phyloP scores from a whole-genome alignment of 164 flowering plant genomes.

The Dillenia turbinata region DNA sequence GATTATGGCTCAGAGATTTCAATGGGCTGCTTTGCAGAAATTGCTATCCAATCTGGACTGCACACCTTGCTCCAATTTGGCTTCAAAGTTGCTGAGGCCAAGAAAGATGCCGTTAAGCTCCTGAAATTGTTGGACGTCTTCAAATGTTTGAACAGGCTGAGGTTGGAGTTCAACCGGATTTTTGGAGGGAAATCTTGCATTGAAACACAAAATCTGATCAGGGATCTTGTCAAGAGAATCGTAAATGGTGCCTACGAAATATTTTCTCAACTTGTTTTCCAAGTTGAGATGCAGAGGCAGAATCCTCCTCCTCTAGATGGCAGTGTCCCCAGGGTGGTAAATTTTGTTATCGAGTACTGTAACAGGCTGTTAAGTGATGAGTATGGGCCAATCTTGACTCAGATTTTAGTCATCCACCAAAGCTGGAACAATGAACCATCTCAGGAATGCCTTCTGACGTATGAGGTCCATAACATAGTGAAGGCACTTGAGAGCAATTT shows the following conservation, averaged over 20 bases:
- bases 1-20: slow-evolving; percentile 67
- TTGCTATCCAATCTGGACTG: slow-evolving; percentile 81
- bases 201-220: slow-evolving; percentile 76
- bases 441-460: slow-evolving; percentile 58
- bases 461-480: slow-evolving; percentile 49
- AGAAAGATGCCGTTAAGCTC: slow-evolving; percentile 84
- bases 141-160: slow-evolving; percentile 64
- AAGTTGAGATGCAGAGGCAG: slow-evolving; percentile 82
- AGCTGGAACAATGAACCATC: slow-evolving; percentile 75
- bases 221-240: slow-evolving; percentile 83
- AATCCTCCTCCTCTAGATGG: slow-evolving; percentile 75
- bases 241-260: slow-evolving; percentile 85
- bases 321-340: slow-evolving; percentile 69
- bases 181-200: slow-evolving; percentile 85
- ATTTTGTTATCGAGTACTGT: slow-evolving; percentile 67
- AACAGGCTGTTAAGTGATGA: slow-evolving; percentile 72
- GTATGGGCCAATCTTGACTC: slow-evolving; percentile 64
- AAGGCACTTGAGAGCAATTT: slow-evolving; percentile 70
- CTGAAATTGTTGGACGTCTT: slow-evolving; percentile 77
- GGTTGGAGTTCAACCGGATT: slow-evolving; percentile 84
- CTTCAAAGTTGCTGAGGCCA: slow-evolving; percentile 70
- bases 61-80: slow-evolving; percentile 84
- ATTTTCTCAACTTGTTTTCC: slow-evolving; percentile 81
- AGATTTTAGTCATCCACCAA: slow-evolving; percentile 68
- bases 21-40: slow-evolving; percentile 80